Conservation (phyloP, 129 eudicot genomes). For the Helianthus annuus region HanXRQr2.0-SUNRISE NC_035438.2:42224417-42224916, state of each 20-base stretch:
- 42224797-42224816: constrained; percentile 79
- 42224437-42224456: background rate
- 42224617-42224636: constrained; percentile 1
- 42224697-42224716: background rate
- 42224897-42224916: constrained; percentile 19
- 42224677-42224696: background rate
- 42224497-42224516: constrained; percentile 5
- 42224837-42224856: constrained; percentile 79
- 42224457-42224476: background rate
- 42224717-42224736: constrained; percentile 43
- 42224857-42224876: constrained; percentile 51
- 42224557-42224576: constrained; percentile 85
- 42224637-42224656: background rate
- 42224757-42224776: constrained; percentile 79
- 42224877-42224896: constrained; percentile 7
- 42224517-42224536: constrained; percentile 21
- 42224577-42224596: background rate
- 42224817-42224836: constrained; percentile 78
- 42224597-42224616: background rate
- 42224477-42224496: background rate
- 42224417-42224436: background rate
- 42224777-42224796: constrained; percentile 72
- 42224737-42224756: constrained; percentile 86
- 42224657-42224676: background rate
- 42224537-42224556: constrained; percentile 62